Conservation (phyloP, 2,329 filamentous ascomycete species). For the Colletotrichum melonis region DNA sequence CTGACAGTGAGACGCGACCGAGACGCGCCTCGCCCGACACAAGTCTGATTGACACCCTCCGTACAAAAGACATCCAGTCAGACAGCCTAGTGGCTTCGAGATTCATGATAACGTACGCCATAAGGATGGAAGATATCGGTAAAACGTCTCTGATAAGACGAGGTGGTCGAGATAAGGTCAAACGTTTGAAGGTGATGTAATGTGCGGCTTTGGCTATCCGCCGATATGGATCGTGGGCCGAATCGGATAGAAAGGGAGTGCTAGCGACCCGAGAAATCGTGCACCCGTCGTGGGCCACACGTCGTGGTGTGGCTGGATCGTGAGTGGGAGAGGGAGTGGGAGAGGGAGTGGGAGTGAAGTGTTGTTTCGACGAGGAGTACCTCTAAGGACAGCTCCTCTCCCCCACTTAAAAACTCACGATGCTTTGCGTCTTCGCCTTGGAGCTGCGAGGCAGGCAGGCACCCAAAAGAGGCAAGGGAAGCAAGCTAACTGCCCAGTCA, state of each 20-base stretch:
- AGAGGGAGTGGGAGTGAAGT: not conserved
- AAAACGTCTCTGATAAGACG: not conserved
- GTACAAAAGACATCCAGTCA: not conserved
- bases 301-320: not conserved
- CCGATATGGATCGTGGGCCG: not conserved
- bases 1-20: conserved; percentile 24
- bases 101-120: not conserved
- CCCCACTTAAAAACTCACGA: conserved; percentile 19
- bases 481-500: conserved; percentile 5
- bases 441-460: conserved; percentile 15
- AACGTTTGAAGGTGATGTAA: not conserved
- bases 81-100: not conserved
- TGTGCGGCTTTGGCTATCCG: not conserved
- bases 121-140: not conserved
- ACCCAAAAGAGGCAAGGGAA: conserved; percentile 9
- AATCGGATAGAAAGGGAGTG: not conserved
- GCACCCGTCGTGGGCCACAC: not conserved
- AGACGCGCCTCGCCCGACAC: conserved; percentile 15
- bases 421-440: conserved; percentile 15
- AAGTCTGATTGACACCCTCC: not conserved
- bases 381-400: not conserved
- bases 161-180: conserved; percentile 6
- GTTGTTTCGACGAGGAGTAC: not conserved
- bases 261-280: not conserved
- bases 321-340: not conserved